Percentiles rank a stretch among this genome's conserved stretches.
These are phyloP conservation scores for Bryoerythrophyllum caledonicum DNA, from an alignment of 225 moss, liverwort and hornwort genomes.

Conservation along the genomic window DNA sequence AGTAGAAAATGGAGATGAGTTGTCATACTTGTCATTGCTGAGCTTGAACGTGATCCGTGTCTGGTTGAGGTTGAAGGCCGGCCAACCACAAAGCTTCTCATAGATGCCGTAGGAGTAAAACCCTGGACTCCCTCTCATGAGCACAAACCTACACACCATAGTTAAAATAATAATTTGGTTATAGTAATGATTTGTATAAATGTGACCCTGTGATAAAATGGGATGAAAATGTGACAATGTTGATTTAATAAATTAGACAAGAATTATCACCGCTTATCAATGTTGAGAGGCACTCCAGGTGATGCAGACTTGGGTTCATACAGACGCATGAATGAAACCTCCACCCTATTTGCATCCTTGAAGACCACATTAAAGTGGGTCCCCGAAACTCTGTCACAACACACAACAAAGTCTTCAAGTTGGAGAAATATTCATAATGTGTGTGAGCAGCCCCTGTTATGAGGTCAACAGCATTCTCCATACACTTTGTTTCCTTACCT, in stretches of 20 bases:
- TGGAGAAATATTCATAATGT: no score
- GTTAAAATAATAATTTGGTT: no score
- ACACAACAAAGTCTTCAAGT: no score
- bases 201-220: no score
- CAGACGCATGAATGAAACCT: constrained; percentile 70
- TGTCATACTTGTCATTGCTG: constrained; percentile 68
- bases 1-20: neutral
- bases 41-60: constrained; percentile 93
- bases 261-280: constrained; percentile 68
- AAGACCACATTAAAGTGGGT: constrained; percentile 59
- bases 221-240: no score
- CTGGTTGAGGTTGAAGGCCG: constrained; percentile 83
- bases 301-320: constrained; percentile 49
- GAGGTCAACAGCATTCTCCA: no score
- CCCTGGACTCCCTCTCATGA: constrained; percentile 68
- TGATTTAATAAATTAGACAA: no score
- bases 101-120: constrained; percentile 84
- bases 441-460: no score
- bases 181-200: no score
- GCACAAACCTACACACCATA: constrained; percentile 55
- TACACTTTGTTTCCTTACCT: no score
- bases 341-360: constrained; percentile 64
- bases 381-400: constrained; percentile 52
- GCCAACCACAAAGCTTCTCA: constrained; percentile 67
- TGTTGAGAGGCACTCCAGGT: constrained; percentile 73